These are phyloP conservation scores for Suillus plorans DNA, from an alignment of 768 basidiomycete genomes.

Conservation along the genomic window DNA sequence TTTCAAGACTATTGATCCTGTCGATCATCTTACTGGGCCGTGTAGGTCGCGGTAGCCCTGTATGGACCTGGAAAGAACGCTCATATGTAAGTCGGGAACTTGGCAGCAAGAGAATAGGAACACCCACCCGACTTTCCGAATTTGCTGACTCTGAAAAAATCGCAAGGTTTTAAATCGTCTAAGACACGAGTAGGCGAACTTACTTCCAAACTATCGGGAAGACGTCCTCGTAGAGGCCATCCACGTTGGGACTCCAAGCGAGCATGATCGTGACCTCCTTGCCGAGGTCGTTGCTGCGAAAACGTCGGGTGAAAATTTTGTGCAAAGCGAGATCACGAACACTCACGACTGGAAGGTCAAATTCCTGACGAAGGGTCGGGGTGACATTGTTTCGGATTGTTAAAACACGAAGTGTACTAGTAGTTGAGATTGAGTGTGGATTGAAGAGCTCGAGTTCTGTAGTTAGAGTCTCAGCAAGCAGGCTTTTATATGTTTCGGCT, in stretches of 20 bases:
- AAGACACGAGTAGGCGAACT: not conserved
- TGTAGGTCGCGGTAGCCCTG: not conserved
- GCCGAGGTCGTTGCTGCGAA: not conserved
- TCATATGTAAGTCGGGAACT: not conserved
- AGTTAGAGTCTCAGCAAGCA: not conserved
- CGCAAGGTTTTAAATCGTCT: not conserved
- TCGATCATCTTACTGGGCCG: not conserved
- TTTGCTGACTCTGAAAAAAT: not conserved
- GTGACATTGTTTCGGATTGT: not conserved
- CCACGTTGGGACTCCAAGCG: not conserved
- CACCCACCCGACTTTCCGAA: not conserved
- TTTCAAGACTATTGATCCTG: too few relatives aligned
- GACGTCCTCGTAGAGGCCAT: not conserved
- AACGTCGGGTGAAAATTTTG: not conserved
- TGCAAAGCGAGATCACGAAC: not conserved
- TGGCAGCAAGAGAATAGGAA: too few relatives aligned
- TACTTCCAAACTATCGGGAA: conserved; percentile 2
- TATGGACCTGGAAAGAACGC: not conserved
- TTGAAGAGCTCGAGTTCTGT: not conserved
- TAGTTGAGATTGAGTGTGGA: not conserved
- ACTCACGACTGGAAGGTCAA: not conserved
- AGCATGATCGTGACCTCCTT: not conserved
- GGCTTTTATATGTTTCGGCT: not conserved
- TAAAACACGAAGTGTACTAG: not conserved
- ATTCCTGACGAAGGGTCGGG: not conserved